Conservation (phyloP, 352 stramenopile species). For the Pythium myriotylum region DNA sequence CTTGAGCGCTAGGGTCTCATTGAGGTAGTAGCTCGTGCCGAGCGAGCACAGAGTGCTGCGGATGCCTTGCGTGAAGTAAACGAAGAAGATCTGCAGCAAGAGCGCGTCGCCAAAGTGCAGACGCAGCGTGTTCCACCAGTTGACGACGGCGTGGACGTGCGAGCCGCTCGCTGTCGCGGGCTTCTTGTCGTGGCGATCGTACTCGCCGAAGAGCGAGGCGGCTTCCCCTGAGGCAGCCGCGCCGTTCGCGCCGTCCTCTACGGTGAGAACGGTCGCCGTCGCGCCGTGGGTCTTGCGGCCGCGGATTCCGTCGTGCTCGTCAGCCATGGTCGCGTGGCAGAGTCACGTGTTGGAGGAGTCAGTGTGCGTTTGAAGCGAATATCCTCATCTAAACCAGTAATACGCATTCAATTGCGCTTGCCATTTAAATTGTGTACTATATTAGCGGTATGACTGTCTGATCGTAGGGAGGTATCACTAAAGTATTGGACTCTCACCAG, state of each 20-base stretch:
- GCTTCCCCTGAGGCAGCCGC: conserved; percentile 5
- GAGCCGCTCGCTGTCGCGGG: conserved; percentile 20
- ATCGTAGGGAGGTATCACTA: too few relatives aligned
- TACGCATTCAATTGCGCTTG: too few relatives aligned
- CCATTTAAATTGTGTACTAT: neutral
- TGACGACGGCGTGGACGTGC: conserved; percentile 39
- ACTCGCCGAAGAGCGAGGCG: conserved; percentile 7
- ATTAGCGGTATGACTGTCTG: neutral
- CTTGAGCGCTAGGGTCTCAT: conserved; percentile 68
- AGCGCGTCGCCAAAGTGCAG: conserved; percentile 69
- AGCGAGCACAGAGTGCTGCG: conserved; percentile 76
- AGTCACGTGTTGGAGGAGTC: conserved; percentile 6
- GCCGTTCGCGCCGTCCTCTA: conserved; percentile 13
- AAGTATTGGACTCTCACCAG: too few relatives aligned
- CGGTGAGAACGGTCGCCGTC: conserved; percentile 23
- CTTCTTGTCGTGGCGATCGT: conserved; percentile 20
- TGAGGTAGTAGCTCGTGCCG: conserved; percentile 80
- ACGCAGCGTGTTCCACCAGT: conserved; percentile 67
- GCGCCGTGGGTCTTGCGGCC: conserved; percentile 46
- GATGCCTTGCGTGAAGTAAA: conserved; percentile 83
- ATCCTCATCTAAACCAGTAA: neutral
- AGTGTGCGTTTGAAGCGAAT: conserved; percentile 9
- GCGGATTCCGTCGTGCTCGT: conserved; percentile 57
- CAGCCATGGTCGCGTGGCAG: conserved; percentile 24
- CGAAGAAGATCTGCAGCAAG: conserved; percentile 82